Percentiles rank a stretch among this genome's conserved stretches.
Conservation (phyloP, 345 rosid genomes). For the Syzygium grande region DNA sequence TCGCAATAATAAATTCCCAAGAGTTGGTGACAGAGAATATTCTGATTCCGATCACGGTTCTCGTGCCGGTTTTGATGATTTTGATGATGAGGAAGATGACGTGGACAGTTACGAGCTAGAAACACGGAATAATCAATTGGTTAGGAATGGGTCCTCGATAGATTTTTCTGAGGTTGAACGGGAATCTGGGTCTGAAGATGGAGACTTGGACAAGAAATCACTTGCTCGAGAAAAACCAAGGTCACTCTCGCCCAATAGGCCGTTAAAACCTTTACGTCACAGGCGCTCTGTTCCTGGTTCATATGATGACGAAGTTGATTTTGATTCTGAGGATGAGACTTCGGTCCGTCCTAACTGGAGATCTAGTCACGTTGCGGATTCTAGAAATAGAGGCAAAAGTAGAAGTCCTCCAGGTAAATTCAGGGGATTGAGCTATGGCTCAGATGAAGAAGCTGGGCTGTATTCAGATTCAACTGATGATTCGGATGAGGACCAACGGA, state of each 20-base stretch:
- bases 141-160: conserved; percentile 19
- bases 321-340: conserved; percentile 50
- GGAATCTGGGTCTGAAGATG: conserved; percentile 34
- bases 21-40: conserved; percentile 24
- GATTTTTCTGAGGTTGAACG: conserved; percentile 36
- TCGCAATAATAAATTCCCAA: conserved; percentile 15
- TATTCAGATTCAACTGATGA: conserved; percentile 44
- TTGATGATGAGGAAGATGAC: conserved; percentile 92
- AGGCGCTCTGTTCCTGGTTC: conserved; percentile 24
- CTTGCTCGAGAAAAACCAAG: conserved; percentile 10
- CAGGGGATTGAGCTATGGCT: conserved; percentile 52
- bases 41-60: conserved; percentile 30
- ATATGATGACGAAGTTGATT: conserved; percentile 40
- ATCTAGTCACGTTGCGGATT: conserved; percentile 61
- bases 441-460: conserved; percentile 50
- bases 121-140: conserved; percentile 19
- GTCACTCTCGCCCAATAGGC: conserved; percentile 10
- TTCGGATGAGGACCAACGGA: conserved; percentile 17
- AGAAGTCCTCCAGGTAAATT: conserved; percentile 24
- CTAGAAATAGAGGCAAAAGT: conserved; percentile 18
- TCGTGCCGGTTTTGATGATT: conserved; percentile 80
- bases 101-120: conserved; percentile 88
- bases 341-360: conserved; percentile 57
- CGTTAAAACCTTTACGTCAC: conserved; percentile 19
- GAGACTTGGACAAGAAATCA: conserved; percentile 8